phyloP scores from a whole-genome alignment of 1,139 yeast genomes.

The Blastobotrys serpentis region DNA sequence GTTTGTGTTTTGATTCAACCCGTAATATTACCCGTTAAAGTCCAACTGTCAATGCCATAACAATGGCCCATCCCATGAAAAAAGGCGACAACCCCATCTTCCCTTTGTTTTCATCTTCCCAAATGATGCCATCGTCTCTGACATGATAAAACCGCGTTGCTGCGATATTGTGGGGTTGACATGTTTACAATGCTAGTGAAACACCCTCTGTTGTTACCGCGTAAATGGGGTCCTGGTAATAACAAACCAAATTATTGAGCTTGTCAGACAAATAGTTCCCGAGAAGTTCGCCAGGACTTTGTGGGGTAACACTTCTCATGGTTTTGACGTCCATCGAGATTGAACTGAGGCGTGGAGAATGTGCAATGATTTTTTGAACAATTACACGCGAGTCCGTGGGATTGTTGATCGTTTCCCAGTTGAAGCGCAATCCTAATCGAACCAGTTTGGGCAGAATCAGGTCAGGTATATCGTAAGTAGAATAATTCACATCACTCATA shows the following conservation, averaged over 20 bases:
- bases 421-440: background rate
- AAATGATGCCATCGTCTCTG: too few species aligned
- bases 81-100: too few species aligned
- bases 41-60: too few species aligned
- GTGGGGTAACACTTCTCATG: background rate
- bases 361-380: background rate
- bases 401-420: background rate
- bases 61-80: too few species aligned
- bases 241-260: background rate
- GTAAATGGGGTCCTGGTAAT: background rate
- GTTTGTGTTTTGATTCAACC: too few species aligned
- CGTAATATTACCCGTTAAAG: too few species aligned
- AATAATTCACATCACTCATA: background rate
- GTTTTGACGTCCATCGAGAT: background rate
- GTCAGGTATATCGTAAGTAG: background rate
- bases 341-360: background rate
- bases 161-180: too few species aligned
- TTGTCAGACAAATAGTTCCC: conserved; percentile 4
- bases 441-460: conserved; percentile 1
- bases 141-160: too few species aligned
- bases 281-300: background rate
- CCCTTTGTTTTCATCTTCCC: too few species aligned
- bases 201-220: background rate
- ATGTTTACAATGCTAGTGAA: too few species aligned
- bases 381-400: background rate